Conservation (phyloP, 768 basidiomycete genomes). For the Hebeloma cylindrosporum region DNA sequence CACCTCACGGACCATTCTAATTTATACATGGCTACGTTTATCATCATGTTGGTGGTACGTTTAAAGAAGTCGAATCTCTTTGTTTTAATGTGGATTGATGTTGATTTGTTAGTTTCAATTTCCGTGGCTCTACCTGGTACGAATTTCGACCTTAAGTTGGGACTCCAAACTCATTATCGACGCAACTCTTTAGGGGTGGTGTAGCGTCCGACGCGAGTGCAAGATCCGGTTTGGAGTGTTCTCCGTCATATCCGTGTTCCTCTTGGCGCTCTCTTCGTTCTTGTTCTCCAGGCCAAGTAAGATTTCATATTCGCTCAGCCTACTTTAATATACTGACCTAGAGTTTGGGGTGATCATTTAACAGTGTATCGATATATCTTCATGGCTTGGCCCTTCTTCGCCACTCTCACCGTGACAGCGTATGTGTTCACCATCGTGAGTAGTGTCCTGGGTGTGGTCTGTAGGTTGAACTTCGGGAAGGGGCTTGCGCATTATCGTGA, state of each 20-base stretch:
- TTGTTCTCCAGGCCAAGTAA: constrained; percentile 45
- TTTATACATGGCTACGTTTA: constrained; percentile 43
- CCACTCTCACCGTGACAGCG: constrained; percentile 43
- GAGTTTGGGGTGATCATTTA: constrained; percentile 1
- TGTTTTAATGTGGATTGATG: neutral
- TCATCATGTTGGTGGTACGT: constrained; percentile 41
- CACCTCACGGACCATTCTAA: constrained; percentile 32
- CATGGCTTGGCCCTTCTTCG: constrained; percentile 47
- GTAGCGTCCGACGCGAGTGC: constrained; percentile 46
- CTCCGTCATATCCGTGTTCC: constrained; percentile 34
- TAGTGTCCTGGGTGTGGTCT: constrained; percentile 44
- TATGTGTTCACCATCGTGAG: constrained; percentile 43
- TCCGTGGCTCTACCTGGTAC: constrained; percentile 49
- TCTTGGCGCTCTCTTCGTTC: constrained; percentile 38
- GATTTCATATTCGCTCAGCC: constrained; percentile 15
- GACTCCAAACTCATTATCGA: neutral
- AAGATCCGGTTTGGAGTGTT: constrained; percentile 40
- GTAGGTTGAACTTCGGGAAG: constrained; percentile 53
- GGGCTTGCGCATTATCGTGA: constrained; percentile 54
- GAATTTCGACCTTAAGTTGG: neutral
- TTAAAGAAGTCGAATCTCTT: neutral
- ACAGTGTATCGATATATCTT: constrained; percentile 46
- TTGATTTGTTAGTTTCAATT: constrained; percentile 33
- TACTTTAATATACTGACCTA: neutral
- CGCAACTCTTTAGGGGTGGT: constrained; percentile 48